Conservation (phyloP, 768 basidiomycete genomes). For the Trametes cinnabarina region DNA sequence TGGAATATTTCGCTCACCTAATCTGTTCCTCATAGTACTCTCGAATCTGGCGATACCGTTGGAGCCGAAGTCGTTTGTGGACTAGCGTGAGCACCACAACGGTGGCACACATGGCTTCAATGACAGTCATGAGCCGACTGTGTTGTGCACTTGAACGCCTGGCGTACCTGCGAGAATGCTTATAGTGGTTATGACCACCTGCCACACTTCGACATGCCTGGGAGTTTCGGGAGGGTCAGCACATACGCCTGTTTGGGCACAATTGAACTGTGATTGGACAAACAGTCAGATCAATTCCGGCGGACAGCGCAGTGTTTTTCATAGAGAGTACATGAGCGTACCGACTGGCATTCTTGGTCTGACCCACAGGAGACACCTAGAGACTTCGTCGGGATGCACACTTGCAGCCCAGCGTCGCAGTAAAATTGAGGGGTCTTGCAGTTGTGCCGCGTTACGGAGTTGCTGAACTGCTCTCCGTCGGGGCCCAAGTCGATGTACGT, state of each 20-base stretch:
- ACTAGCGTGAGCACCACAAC: conserved; percentile 39
- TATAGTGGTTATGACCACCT: conserved; percentile 39
- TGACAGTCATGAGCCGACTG: no score
- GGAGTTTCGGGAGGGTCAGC: conserved; percentile 39
- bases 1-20: conserved; percentile 21
- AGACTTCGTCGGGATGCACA: conserved; percentile 45
- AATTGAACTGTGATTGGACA: conserved; percentile 29
- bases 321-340: conserved; percentile 16
- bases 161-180: conserved; percentile 40
- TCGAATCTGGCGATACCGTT: conserved; percentile 39
- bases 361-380: conserved; percentile 43
- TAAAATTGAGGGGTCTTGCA: conserved; percentile 52
- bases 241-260: conserved; percentile 30
- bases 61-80: conserved; percentile 41
- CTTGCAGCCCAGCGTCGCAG: conserved; percentile 45
- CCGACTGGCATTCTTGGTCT: conserved; percentile 54
- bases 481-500: conserved; percentile 48
- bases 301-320: background rate
- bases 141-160: no score
- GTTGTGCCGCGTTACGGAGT: conserved; percentile 56
- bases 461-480: conserved; percentile 40
- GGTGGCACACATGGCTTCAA: conserved; percentile 38
- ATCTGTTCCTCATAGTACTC: conserved; percentile 53
- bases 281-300: background rate
- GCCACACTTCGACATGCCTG: conserved; percentile 41